phyloP scores from a whole-genome alignment of 192 early-diverging fungal species.

The Coemansia reversa region DNA sequence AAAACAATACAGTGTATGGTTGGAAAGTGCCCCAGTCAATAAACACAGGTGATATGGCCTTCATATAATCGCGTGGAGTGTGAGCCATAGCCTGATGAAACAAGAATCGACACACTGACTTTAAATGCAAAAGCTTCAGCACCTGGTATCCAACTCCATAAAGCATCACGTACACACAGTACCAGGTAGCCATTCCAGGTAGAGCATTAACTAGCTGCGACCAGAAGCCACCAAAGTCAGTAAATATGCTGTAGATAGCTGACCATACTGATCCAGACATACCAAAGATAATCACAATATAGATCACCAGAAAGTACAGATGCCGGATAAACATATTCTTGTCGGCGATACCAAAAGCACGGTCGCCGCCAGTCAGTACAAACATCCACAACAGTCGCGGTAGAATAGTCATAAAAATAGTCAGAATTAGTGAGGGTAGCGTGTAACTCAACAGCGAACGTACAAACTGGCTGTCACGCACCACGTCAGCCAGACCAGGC shows the following conservation, averaged over 20 bases:
- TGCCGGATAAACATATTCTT: conserved; percentile 60
- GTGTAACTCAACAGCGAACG: conserved; percentile 66
- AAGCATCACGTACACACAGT: conserved; percentile 72
- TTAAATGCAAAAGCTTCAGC: conserved; percentile 64
- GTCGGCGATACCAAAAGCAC: conserved; percentile 38
- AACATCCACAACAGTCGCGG: conserved; percentile 62
- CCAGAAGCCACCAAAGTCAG: conserved; percentile 63
- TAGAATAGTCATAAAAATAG: conserved; percentile 66
- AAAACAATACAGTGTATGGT: conserved; percentile 66
- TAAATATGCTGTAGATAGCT: conserved; percentile 62
- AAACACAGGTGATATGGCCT: conserved; percentile 66
- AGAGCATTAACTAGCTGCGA: conserved; percentile 60
- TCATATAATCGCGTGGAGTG: conserved; percentile 75
- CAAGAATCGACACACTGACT: conserved; percentile 57
- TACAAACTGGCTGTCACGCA: conserved; percentile 59
- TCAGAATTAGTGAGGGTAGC: conserved; percentile 71
- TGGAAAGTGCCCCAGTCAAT: conserved; percentile 71
- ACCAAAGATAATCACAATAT: conserved; percentile 72
- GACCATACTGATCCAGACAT: conserved; percentile 66
- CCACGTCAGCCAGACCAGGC: conserved; percentile 59
- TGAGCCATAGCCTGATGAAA: conserved; percentile 43
- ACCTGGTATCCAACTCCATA: conserved; percentile 69
- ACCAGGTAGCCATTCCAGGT: conserved; percentile 75
- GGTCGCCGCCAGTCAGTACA: conserved; percentile 48
- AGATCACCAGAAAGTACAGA: conserved; percentile 72